phyloP scores from a whole-genome alignment of 208 protist species.

The Trypanosoma conorhini region DNA sequence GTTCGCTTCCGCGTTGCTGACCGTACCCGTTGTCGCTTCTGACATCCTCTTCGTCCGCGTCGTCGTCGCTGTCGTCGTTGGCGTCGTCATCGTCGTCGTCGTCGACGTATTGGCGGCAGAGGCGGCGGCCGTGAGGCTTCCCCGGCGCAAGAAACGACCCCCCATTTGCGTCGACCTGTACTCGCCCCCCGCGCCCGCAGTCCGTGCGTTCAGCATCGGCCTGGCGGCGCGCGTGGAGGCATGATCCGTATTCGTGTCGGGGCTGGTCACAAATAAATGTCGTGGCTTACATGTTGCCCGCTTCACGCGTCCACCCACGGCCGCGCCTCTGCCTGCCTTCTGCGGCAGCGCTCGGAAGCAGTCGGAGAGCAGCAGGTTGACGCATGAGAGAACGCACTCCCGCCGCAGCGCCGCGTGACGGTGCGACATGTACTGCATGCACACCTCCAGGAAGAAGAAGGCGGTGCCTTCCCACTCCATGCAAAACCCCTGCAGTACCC shows the following conservation, averaged over 20 bases:
- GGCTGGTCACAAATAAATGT: not conserved
- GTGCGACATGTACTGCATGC: conserved; percentile 70
- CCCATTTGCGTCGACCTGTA: not conserved
- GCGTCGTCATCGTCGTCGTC: no score
- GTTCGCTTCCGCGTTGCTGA: not conserved
- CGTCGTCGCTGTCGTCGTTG: no score
- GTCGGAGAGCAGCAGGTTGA: conserved; percentile 41
- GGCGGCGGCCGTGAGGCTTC: not conserved
- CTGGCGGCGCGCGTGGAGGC: not conserved
- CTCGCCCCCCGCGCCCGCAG: not conserved
- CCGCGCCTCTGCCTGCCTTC: not conserved
- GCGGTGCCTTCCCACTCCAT: conserved; percentile 56
- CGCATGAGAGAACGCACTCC: conserved; percentile 62
- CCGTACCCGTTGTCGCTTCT: not conserved
- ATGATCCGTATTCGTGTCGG: not conserved
- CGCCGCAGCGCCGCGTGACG: conserved; percentile 55
- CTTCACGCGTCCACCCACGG: not conserved
- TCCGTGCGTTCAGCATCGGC: not conserved
- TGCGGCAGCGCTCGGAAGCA: conserved; percentile 17
- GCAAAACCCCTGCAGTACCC: conserved; percentile 51
- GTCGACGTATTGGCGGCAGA: not conserved
- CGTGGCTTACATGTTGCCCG: conserved; percentile 6
- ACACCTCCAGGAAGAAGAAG: conserved; percentile 65
- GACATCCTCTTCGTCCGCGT: not conserved
- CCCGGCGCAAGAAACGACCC: not conserved